Evolutionary conservation across 1,284 basidiomycete species (phyloP).

Genomic region (Apiotrichum gamsii): DNA sequence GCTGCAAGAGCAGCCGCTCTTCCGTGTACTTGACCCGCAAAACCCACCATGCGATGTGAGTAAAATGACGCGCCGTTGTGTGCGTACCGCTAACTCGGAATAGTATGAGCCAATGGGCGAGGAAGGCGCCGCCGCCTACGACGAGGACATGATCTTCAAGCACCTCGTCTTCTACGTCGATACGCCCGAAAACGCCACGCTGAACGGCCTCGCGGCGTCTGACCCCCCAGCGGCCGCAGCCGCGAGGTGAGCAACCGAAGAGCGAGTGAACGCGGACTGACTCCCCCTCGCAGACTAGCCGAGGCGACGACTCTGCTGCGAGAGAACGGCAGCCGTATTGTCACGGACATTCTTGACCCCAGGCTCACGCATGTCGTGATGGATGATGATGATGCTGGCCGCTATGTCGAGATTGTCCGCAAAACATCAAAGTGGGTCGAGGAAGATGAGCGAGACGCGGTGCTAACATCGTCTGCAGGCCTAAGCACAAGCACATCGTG

Average conservation of each 20-base stretch:
- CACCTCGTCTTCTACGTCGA: slow-evolving; percentile 85
- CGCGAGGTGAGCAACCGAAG: slow-evolving; percentile 53
- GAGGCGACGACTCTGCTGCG: slow-evolving; percentile 54
- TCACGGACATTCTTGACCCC: slow-evolving; percentile 58
- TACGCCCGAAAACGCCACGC: slow-evolving; percentile 62
- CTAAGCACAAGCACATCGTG: slow-evolving; percentile 70
- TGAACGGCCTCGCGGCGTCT: slow-evolving; percentile 56
- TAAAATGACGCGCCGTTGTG: slow-evolving; percentile 21
- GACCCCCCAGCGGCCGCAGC: slow-evolving; percentile 50
- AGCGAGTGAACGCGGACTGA: no score
- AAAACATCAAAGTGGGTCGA: slow-evolving; percentile 59
- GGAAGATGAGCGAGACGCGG: background rate
- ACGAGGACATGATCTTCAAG: slow-evolving; percentile 60
- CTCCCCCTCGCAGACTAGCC: slow-evolving; percentile 55
- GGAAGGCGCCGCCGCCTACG: slow-evolving; percentile 63
- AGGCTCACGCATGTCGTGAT: slow-evolving; percentile 78
- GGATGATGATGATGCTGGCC: slow-evolving; percentile 51
- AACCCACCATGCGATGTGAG: background rate
- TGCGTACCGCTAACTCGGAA: slow-evolving; percentile 2
- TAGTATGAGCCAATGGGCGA: slow-evolving; percentile 58
- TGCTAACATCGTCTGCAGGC: slow-evolving; percentile 52
- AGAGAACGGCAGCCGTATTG: slow-evolving; percentile 65
- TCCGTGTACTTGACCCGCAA: slow-evolving; percentile 1
- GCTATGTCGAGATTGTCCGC: slow-evolving; percentile 63
- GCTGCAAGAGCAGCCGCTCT: background rate